Evolutionary conservation across 805 yeast genomes (phyloP), one percentile per base, ranked within the genome.

Genomic region (Zygoascus tannicola): DNA sequence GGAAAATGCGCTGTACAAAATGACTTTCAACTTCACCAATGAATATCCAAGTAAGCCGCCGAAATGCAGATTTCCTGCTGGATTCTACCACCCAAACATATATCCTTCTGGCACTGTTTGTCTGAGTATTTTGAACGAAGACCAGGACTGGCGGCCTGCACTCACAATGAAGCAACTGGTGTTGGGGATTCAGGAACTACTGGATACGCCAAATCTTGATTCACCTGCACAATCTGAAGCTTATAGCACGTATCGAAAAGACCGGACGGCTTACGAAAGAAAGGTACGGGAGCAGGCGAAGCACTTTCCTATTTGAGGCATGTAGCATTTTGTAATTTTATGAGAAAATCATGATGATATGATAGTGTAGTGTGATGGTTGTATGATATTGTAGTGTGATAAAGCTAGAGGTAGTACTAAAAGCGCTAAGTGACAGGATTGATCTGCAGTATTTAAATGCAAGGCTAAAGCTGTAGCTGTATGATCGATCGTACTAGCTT

Each of bases 221-320:
- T 87, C 97, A 0, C 98, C 98, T 2, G 98, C 98, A 0, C 98
- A 92, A 65, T 92, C 86, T 52, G 94, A 94, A 2, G 97, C 98
- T 1, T 92, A 88, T 43, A 36, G 49, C 19, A 54, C 55, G 15
- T 88, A 76, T 58, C 74, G 75, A 16, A 78, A 76, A 58, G 85
- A 86, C 59, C 74, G 74, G 56, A 68, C 70, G 0, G 66, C 73
- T 35, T 92, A 92, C 61, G 85, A 81, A 46, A 76, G 75, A 60
- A 81, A 77, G 55, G 95, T 92, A 22, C 67, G 66, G 51, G 85
- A 84, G 50, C 97, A 92, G 65, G 86, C 92, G 5, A 73, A 75
- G 57, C 74, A 70, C 58, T 90, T 83, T 59, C 73, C 83, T 12
- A 18, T 21, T n/a, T 34, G 32, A n/a, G n/a, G n/a, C n/a, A n/a